Percentiles rank a stretch among this genome's conserved stretches.
These are phyloP conservation scores for Pyricularia grisea DNA, from an alignment of 2,329 filamentous ascomycete species.

Conservation along the genomic window DNA sequence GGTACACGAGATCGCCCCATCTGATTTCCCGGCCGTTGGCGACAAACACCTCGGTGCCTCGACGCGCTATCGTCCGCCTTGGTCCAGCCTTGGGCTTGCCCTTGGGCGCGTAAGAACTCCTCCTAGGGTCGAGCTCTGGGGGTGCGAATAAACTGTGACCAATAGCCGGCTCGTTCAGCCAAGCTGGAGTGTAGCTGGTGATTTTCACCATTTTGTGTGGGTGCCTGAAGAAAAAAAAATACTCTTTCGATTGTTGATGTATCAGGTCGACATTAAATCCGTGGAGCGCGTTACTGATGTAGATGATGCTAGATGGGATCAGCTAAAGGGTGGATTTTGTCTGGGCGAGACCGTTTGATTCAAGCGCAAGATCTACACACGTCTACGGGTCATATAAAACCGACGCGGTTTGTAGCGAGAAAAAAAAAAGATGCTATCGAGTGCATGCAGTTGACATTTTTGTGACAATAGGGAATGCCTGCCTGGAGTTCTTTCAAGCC, in stretches of 20 bases:
- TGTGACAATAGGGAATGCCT: background rate
- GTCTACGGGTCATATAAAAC: background rate
- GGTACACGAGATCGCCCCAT: constrained; percentile 74
- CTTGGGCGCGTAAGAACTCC: constrained; percentile 24
- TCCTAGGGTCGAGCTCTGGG: constrained; percentile 22
- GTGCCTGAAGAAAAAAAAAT: background rate
- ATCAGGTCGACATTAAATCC: background rate
- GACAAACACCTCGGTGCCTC: constrained; percentile 82
- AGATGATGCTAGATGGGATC: background rate
- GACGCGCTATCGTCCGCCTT: constrained; percentile 61
- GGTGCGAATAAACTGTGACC: constrained; percentile 70
- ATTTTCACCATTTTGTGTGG: constrained; percentile 66
- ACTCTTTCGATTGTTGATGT: background rate
- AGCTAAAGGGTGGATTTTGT: background rate
- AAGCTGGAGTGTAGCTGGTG: constrained; percentile 75
- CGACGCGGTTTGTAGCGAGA: background rate
- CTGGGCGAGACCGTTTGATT: background rate
- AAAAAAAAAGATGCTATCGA: background rate
- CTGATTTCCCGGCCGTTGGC: constrained; percentile 83
- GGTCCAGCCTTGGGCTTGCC: constrained; percentile 38
- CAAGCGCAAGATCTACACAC: background rate
- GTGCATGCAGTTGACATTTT: background rate
- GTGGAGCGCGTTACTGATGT: background rate
- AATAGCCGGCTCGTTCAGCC: constrained; percentile 70
- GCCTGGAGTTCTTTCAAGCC: background rate